A percentile compares a stretch with the other conserved stretches of the same genome.
Conservation (phyloP, 164 flowering plant genomes). For the Buxus sempervirens region DNA sequence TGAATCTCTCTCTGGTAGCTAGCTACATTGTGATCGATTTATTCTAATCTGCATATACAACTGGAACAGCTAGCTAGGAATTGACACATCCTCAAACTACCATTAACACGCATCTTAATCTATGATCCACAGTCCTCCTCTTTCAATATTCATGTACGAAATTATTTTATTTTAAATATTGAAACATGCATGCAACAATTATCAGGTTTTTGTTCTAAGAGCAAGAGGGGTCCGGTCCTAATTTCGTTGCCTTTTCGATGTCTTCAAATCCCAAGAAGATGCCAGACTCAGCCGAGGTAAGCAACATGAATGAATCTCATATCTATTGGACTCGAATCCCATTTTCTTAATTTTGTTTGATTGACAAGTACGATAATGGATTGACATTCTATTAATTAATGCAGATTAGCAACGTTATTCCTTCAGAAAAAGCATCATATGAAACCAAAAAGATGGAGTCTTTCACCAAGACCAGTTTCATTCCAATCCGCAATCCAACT, state of each 20-base stretch:
- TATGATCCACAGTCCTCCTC: no score
- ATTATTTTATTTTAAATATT: background rate
- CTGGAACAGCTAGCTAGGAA: no score
- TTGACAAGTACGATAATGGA: background rate
- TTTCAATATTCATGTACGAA: background rate
- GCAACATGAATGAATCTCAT: no score
- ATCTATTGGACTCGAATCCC: background rate
- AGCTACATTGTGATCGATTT: no score
- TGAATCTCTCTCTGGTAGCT: no score
- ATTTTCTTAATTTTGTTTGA: no score
- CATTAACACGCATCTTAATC: no score
- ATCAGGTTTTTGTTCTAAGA: conserved; percentile 5
- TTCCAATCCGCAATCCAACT: background rate
- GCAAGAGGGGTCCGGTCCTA: no score
- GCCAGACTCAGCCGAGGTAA: conserved; percentile 12
- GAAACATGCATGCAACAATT: background rate
- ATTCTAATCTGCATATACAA: no score
- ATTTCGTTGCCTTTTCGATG: background rate
- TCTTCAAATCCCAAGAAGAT: conserved; percentile 9
- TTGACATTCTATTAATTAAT: background rate
- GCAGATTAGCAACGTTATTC: conserved; percentile 27
- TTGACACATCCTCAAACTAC: no score
- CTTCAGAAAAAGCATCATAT: conserved; percentile 19
- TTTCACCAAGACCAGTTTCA: conserved; percentile 8
- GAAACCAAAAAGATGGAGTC: conserved; percentile 17